Evolutionary conservation across 139 green algal species (phyloP), one percentile per base, ranked within the genome.

Genomic region (Helicosporidium sp.): DNA sequence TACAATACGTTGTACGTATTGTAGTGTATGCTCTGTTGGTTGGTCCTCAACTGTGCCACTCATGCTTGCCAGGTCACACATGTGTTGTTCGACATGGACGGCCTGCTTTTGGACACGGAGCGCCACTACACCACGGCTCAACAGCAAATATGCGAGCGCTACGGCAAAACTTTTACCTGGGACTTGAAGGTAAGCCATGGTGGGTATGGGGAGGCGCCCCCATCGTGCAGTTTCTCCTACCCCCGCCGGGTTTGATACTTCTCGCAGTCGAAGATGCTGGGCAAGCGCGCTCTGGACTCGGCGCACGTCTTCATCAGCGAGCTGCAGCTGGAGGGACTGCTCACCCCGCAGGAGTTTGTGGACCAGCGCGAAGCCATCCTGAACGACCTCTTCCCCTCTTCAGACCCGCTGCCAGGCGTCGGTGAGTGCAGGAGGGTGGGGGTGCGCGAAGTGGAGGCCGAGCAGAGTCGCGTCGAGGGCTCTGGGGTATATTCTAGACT

Each of bases 91-190:
- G 73, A 87, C 49, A 84, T 83, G 77, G 79, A 90, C 48, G 78
- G 78, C 5, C 55, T 88, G 17, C 55, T 90, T 27, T 50, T 92
- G 46, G 70, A 91, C 54, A 92, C 80, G 1, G 82, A 93, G 54
- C 39, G 39, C 2, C 65, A 79, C 27, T 92, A 92, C 57, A 86
- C 78, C 0, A 44, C 70, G 1, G 79, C 66, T 4, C 79, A 82
- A 53, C 46, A 74, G 45, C 18, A 70, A 15, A 71, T 93, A 5
- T 41, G 79, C 19, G 31, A 37, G 2, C 41, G 44, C 0, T 79
- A 68, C 37, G 69, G 67, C 16, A 77, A 68, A 44, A 49, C 65
- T 26, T 93, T 93, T 51, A 85, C 66, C 0, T 93, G 75, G 77
- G 71, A 73, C 7, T 44, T 90, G 3, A 93, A 93, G 61, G 52